These are phyloP conservation scores for Colletotrichum sidae DNA, from an alignment of 2,329 filamentous ascomycete species.

Conservation along the genomic window DNA sequence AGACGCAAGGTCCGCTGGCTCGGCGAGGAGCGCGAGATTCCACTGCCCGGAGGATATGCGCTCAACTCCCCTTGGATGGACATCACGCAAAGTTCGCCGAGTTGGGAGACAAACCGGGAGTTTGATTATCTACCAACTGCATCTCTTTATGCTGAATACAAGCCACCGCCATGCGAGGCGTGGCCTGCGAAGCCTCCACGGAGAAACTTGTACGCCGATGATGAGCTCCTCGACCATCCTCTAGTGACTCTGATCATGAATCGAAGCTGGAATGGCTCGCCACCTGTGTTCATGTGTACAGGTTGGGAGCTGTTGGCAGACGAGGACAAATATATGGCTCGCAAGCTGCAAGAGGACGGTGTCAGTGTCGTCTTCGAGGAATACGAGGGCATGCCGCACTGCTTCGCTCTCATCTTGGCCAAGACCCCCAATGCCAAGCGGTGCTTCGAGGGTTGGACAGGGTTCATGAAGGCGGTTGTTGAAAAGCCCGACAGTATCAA, in stretches of 20 bases:
- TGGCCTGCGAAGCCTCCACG: slow-evolving; percentile 70
- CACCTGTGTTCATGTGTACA: slow-evolving; percentile 75
- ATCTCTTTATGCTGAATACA: slow-evolving; percentile 43
- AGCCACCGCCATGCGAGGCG: slow-evolving; percentile 57
- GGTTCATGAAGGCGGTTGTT: slow-evolving; percentile 63
- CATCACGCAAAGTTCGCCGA: slow-evolving; percentile 72
- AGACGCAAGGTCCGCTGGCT: slow-evolving; percentile 68
- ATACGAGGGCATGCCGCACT: slow-evolving; percentile 86
- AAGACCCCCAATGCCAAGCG: slow-evolving; percentile 56
- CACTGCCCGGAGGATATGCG: slow-evolving; percentile 74
- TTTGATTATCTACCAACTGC: slow-evolving; percentile 75
- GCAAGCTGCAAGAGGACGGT: slow-evolving; percentile 65
- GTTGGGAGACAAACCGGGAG: slow-evolving; percentile 59
- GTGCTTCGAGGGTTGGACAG: slow-evolving; percentile 67
- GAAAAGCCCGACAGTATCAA: slow-evolving; percentile 47
- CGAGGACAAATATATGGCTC: slow-evolving; percentile 72
- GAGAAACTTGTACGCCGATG: slow-evolving; percentile 64
- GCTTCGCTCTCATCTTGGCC: slow-evolving; percentile 71
- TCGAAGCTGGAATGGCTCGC: slow-evolving; percentile 68
- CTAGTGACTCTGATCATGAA: slow-evolving; percentile 73
- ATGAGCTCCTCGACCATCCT: slow-evolving; percentile 71
- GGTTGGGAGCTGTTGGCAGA: slow-evolving; percentile 80
- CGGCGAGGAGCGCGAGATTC: slow-evolving; percentile 67
- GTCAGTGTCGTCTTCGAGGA: slow-evolving; percentile 75
- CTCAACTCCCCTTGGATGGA: slow-evolving; percentile 79